These are phyloP conservation scores for Umbilicaria muhlenbergii DNA, from an alignment of 495 filamentous ascomycete genomes.

Conservation along the genomic window DNA sequence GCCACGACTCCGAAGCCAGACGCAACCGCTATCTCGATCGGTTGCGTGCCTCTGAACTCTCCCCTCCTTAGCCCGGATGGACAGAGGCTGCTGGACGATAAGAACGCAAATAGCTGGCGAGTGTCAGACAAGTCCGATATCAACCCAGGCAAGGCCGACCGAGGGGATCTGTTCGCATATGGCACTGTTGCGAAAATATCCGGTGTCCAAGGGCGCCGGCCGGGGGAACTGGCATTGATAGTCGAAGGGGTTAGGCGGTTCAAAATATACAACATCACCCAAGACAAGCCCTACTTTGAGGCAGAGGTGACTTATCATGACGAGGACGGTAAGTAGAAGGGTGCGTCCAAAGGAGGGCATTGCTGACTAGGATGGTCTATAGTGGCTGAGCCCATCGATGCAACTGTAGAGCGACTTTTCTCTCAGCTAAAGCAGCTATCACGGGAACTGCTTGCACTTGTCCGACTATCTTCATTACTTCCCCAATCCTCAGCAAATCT, in stretches of 20 bases:
- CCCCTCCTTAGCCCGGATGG: constrained; percentile 52
- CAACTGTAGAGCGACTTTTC: constrained; percentile 52
- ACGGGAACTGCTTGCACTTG: constrained; percentile 61
- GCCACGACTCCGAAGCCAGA: constrained; percentile 47
- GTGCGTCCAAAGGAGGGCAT: background rate
- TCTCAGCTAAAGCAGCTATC: constrained; percentile 66
- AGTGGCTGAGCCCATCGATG: constrained; percentile 33
- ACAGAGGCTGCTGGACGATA: constrained; percentile 48
- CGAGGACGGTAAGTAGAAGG: constrained; percentile 33
- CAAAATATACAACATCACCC: constrained; percentile 52
- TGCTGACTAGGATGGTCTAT: constrained; percentile 8
- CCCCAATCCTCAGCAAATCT: constrained; percentile 45
- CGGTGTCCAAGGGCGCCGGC: constrained; percentile 63
- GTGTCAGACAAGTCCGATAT: constrained; percentile 23
- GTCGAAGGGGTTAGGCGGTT: constrained; percentile 77
- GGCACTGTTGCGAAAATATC: constrained; percentile 71
- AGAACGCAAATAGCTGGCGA: constrained; percentile 8
- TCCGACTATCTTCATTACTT: constrained; percentile 62
- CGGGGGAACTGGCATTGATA: constrained; percentile 63
- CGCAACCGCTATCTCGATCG: constrained; percentile 51
- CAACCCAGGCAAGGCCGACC: constrained; percentile 43
- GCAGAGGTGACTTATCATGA: constrained; percentile 52
- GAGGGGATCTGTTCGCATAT: constrained; percentile 58
- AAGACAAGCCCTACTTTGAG: constrained; percentile 76
- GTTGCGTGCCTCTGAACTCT: constrained; percentile 67